phyloP scores from a whole-genome alignment of 495 filamentous ascomycete species.

The Penicillium turbatum region DNA sequence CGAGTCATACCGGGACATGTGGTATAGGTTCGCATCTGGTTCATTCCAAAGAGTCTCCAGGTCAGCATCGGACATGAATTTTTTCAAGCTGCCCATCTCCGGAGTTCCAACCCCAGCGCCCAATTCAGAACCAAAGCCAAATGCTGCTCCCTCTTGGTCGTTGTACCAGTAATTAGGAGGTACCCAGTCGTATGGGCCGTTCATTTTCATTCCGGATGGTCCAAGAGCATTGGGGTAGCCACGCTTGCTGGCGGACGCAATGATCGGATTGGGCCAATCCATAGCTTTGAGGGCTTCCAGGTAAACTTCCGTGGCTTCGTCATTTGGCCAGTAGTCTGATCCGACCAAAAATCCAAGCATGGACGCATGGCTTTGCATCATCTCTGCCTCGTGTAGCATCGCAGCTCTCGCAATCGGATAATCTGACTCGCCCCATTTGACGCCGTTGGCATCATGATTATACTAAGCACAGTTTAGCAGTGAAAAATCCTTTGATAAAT shows the following conservation, averaged over 20 bases:
- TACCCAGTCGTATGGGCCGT: conserved; percentile 65
- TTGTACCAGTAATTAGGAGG: conserved; percentile 62
- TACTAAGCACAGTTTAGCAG: conserved; percentile 30
- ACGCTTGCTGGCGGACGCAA: conserved; percentile 53
- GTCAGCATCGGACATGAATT: conserved; percentile 50
- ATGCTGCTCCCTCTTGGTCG: conserved; percentile 50
- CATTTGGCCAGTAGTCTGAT: conserved; percentile 61
- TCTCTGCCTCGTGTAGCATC: conserved; percentile 56
- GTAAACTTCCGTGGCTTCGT: conserved; percentile 50
- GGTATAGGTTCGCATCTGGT: conserved; percentile 51
- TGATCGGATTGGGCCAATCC: conserved; percentile 55
- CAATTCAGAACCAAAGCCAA: conserved; percentile 59
- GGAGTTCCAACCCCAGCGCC: conserved; percentile 61
- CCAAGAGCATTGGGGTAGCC: conserved; percentile 50
- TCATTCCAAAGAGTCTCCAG: conserved; percentile 52
- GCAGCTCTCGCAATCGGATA: conserved; percentile 50
- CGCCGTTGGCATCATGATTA: conserved; percentile 49
- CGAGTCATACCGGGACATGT: conserved; percentile 54
- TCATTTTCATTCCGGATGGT: conserved; percentile 61
- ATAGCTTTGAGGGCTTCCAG: conserved; percentile 42
- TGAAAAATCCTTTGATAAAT: background rate
- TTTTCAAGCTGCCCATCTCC: conserved; percentile 48
- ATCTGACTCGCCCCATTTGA: conserved; percentile 49
- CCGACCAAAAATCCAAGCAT: conserved; percentile 56
- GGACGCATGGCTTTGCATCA: conserved; percentile 56